phyloP scores from a whole-genome alignment of 2,329 filamentous ascomycete genomes.

The Samsoniella hepiali region DNA sequence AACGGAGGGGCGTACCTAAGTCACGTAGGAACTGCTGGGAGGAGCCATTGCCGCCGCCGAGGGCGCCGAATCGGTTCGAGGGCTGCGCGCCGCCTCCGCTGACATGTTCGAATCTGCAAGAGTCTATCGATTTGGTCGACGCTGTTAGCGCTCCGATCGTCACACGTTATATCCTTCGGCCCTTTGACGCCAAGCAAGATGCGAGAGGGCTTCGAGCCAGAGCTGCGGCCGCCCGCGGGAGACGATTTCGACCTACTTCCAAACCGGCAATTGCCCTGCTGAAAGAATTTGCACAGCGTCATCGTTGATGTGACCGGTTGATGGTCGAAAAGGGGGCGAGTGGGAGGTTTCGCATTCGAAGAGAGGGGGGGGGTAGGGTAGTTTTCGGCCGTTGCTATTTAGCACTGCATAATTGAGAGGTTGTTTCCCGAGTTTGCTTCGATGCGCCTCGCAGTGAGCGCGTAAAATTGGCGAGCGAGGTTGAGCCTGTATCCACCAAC shows the following conservation, averaged over 20 bases:
- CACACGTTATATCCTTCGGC: background rate
- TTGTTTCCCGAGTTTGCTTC: background rate
- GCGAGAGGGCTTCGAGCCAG: background rate
- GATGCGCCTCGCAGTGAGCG: background rate
- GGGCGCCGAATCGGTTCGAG: slow-evolving; percentile 56
- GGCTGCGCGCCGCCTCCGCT: slow-evolving; percentile 36
- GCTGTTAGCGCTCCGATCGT: background rate
- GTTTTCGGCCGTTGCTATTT: background rate
- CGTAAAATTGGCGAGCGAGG: background rate
- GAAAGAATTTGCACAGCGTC: slow-evolving; percentile 47
- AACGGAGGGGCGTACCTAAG: slow-evolving; percentile 23
- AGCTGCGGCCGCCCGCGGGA: background rate
- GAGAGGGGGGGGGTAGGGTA: background rate
- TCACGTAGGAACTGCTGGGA: slow-evolving; percentile 20
- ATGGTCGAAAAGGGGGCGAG: background rate
- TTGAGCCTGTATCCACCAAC: background rate
- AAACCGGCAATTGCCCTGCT: slow-evolving; percentile 51
- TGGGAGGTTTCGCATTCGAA: slow-evolving; percentile 6
- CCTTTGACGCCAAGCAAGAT: background rate
- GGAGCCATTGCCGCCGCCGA: slow-evolving; percentile 34
- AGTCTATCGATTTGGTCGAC: slow-evolving; percentile 35
- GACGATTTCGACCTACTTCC: slow-evolving; percentile 42
- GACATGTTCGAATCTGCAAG: slow-evolving; percentile 54
- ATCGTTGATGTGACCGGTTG: slow-evolving; percentile 27
- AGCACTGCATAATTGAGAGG: slow-evolving; percentile 1